A percentile compares a stretch with the other conserved stretches of the same genome.
These are phyloP conservation scores for Botrytis pseudocinerea DNA, from an alignment of 2,329 filamentous ascomycete genomes.

Conservation along the genomic window DNA sequence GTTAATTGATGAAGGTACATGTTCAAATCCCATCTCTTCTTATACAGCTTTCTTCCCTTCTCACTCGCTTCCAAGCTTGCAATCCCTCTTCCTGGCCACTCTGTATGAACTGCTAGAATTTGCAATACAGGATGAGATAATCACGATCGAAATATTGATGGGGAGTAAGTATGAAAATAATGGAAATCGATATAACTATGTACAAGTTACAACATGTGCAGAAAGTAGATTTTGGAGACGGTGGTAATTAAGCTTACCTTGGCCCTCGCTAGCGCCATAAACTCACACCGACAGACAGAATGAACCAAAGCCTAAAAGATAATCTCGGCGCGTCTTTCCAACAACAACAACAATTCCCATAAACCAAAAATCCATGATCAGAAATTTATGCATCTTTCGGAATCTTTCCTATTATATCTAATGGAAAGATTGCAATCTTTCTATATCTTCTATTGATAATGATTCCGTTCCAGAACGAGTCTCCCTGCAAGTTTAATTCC, in stretches of 20 bases:
- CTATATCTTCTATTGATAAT: background rate
- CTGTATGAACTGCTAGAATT: too few relatives aligned
- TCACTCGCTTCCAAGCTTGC: too few relatives aligned
- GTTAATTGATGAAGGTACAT: background rate
- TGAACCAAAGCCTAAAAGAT: background rate
- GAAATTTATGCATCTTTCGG: background rate
- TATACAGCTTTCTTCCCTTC: too few relatives aligned
- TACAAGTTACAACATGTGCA: background rate
- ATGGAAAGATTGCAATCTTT: too few relatives aligned
- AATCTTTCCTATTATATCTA: background rate
- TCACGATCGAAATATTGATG: background rate
- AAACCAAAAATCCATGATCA: background rate
- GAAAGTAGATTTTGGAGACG: background rate
- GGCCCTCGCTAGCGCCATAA: background rate
- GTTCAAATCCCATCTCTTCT: too few relatives aligned
- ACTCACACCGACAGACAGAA: background rate
- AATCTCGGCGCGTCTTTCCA: background rate
- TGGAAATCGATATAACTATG: background rate
- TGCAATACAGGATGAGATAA: background rate
- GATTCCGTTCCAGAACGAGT: background rate
- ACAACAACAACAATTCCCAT: background rate
- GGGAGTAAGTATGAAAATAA: background rate
- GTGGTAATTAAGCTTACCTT: background rate
- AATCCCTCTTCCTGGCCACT: too few relatives aligned
- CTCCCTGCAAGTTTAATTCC: background rate